Percentiles rank a stretch among this genome's conserved stretches.
Evolutionary conservation across 2,329 filamentous ascomycete genomes (phyloP).

Genomic region (Magnaporthiopsis rhizophila): DNA sequence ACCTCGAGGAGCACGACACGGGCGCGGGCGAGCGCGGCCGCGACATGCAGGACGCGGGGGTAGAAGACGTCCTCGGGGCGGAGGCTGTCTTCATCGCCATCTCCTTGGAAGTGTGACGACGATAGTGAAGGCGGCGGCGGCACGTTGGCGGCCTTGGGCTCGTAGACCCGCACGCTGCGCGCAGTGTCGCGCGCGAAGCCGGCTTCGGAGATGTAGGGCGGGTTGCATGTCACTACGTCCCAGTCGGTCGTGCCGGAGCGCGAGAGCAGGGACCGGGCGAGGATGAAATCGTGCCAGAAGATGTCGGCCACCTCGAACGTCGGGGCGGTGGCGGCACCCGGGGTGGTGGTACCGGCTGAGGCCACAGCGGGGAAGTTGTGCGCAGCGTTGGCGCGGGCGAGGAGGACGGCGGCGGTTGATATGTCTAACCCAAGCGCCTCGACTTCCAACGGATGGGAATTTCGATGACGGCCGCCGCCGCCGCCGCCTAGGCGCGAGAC

Average conservation of each 20-base stretch:
- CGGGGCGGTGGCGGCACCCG: not conserved
- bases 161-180: slow-evolving; percentile 70
- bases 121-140: slow-evolving; percentile 21
- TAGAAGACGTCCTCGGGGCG: slow-evolving; percentile 55
- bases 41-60: slow-evolving; percentile 50
- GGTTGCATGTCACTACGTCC: slow-evolving; percentile 78
- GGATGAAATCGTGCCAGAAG: slow-evolving; percentile 29
- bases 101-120: not conserved
- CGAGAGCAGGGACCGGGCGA: not conserved
- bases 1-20: slow-evolving; percentile 61
- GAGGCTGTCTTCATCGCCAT: slow-evolving; percentile 5
- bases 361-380: slow-evolving; percentile 34
- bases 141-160: slow-evolving; percentile 75
- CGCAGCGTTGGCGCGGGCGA: slow-evolving; percentile 57
- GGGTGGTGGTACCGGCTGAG: too few relatives aligned
- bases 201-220: slow-evolving; percentile 72
- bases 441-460: too few relatives aligned
- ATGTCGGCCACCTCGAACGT: slow-evolving; percentile 27
- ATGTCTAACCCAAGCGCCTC: slow-evolving; percentile 65
- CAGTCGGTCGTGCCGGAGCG: slow-evolving; percentile 17
- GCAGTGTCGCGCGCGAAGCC: slow-evolving; percentile 56
- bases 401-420: slow-evolving; percentile 52
- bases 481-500: slow-evolving; percentile 40
- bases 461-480: too few relatives aligned
- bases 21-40: slow-evolving; percentile 34